A percentile compares a stretch with the other conserved stretches of the same genome.
These are phyloP conservation scores for Zizania latifolia DNA, from an alignment of 176 grass and related monocot genomes.

Conservation along the genomic window DNA sequence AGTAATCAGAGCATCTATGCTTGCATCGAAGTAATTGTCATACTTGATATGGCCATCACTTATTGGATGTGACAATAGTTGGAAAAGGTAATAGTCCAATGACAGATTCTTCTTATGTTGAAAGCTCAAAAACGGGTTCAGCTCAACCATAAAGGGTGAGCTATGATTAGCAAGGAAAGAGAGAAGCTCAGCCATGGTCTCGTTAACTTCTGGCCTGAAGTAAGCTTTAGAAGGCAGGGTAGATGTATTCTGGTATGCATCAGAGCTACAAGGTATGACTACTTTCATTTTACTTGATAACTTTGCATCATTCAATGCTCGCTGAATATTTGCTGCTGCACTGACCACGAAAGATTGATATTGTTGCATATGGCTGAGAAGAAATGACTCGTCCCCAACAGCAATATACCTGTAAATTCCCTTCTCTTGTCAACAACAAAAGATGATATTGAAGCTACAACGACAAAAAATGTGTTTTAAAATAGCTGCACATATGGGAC, in stretches of 20 bases:
- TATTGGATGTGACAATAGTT: constrained; percentile 57
- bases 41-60: constrained; percentile 75
- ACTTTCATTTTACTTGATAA: constrained; percentile 79
- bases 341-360: constrained; percentile 63
- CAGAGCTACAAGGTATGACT: constrained; percentile 65
- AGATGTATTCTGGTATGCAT: constrained; percentile 62
- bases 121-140: constrained; percentile 64
- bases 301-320: constrained; percentile 55
- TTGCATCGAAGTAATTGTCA: constrained; percentile 74
- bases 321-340: constrained; percentile 71
- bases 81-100: constrained; percentile 68
- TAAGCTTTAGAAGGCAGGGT: constrained; percentile 60
- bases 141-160: constrained; percentile 76
- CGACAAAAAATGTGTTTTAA: background rate
- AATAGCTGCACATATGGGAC: background rate
- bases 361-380: constrained; percentile 48
- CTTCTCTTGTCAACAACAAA: constrained; percentile 14
- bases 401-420: constrained; percentile 63
- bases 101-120: constrained; percentile 77
- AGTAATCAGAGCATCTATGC: constrained; percentile 73
- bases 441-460: background rate
- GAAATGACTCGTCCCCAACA: constrained; percentile 88
- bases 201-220: constrained; percentile 83
- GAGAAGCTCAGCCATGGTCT: constrained; percentile 77
- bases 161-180: constrained; percentile 73